phyloP scores from a whole-genome alignment of 306 rosid genomes.

The Gleditsia sinensis region DNA sequence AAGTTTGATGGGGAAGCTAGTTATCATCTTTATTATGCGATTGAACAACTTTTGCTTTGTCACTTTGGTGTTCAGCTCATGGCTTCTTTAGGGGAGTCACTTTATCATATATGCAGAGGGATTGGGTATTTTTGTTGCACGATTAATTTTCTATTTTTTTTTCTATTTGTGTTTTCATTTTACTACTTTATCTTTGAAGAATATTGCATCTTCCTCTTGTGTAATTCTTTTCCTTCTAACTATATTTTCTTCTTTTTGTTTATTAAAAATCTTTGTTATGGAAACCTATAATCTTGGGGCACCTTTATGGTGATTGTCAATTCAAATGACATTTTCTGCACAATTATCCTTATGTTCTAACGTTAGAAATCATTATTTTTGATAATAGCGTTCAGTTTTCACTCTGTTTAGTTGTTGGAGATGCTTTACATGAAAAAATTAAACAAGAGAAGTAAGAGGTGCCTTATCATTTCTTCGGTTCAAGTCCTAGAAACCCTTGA shows the following conservation, averaged over 20 bases:
- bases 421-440: neutral
- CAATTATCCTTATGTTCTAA: neutral
- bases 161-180: too few relatives aligned
- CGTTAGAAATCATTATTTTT: neutral
- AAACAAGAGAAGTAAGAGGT: neutral
- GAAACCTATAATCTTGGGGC: neutral
- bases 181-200: too few relatives aligned
- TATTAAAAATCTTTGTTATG: neutral
- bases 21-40: neutral
- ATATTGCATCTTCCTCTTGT: too few relatives aligned
- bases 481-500: neutral
- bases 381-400: neutral
- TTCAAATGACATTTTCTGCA: neutral
- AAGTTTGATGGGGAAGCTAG: neutral
- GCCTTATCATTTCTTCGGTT: neutral
- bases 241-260: too few relatives aligned
- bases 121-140: too few relatives aligned
- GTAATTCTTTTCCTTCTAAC: too few relatives aligned
- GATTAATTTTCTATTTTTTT: too few relatives aligned
- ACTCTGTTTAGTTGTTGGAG: neutral
- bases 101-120: too few relatives aligned
- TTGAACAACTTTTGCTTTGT: too few relatives aligned
- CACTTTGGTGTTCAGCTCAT: too few relatives aligned
- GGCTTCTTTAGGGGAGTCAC: too few relatives aligned
- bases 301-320: neutral